Evolutionary conservation across 768 basidiomycete genomes (phyloP), one percentile per base, ranked within the genome.

Genomic region (Melanogaster broomeanus): DNA sequence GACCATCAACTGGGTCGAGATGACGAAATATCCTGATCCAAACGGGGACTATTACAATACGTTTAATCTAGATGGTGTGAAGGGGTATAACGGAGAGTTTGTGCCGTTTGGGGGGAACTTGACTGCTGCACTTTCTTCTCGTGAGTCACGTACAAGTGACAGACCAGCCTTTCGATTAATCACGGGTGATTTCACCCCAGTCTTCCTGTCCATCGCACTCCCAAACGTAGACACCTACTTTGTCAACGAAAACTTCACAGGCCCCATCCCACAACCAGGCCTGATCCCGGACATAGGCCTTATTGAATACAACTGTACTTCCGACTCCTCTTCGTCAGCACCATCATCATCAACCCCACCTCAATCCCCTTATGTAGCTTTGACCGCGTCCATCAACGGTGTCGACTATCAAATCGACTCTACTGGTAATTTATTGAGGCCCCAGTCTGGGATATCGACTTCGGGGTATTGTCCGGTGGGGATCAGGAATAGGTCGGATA

Each of bases 401-500:
- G 55, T 70, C 21, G 68, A 68, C 40, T 68, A 68, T 49, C 63
- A 38, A 31, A 59, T 68, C 8, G 68, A 70, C 42, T 64, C 67
- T 0, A 22, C 45, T 1, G 42, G 48, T 31, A 68, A 59, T 21
- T 49, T 64, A 13, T 40, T 67, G 16, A 46, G 66, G 9, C 66
- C 65, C 0, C 9, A 10, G 16, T 24, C 45, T 10, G 2, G 0
- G 1, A n/a, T 11, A 3, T 22, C 30, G 1, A 8, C 39, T 12
- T 0, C 10, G 0, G 57, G 53, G 0, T 52, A 19, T 34, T 68
- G 66, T 44, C 61, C 61, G 12, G 55, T 69, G 15, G 63, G 64
- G 16, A 56, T 68, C 21, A 45, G 0, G 7, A 65, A 48, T 35
- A 54, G 42, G 33, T 52, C 7, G 12, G 49, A 49, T 27, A 54